These are phyloP conservation scores for Mucor saturninus DNA, from an alignment of 371 early-diverging fungal genomes.

Conservation along the genomic window DNA sequence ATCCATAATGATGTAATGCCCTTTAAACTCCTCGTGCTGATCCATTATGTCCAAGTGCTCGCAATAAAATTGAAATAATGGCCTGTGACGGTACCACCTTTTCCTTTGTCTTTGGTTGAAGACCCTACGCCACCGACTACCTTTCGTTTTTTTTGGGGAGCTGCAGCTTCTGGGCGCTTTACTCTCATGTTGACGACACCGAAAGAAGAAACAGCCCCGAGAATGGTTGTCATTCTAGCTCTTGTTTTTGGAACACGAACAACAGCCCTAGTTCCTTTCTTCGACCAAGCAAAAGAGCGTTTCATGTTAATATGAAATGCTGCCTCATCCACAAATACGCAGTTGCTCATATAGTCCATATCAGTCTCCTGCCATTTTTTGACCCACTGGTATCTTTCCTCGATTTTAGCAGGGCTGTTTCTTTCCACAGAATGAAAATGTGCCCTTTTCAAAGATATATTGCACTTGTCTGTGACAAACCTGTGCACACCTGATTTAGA, in stretches of 20 bases:
- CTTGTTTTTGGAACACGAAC: constrained; percentile 15
- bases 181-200: constrained; percentile 14
- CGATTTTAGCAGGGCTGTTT: constrained; percentile 27
- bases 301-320: constrained; percentile 26
- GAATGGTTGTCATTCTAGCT: constrained; percentile 17
- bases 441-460: constrained; percentile 26
- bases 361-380: constrained; percentile 18
- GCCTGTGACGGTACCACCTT: constrained; percentile 13
- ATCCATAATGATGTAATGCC: constrained; percentile 7
- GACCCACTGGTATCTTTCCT: constrained; percentile 27
- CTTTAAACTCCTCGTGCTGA: constrained; percentile 19
- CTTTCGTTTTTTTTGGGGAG: constrained; percentile 22
- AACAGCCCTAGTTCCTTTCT: constrained; percentile 8
- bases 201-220: constrained; percentile 13
- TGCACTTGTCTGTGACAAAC: constrained; percentile 32
- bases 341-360: constrained; percentile 28
- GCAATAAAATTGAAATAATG: constrained; percentile 16
- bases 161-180: constrained; percentile 9
- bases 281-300: constrained; percentile 14
- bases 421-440: constrained; percentile 27
- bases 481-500: constrained; percentile 21
- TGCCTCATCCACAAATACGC: constrained; percentile 23
- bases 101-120: constrained; percentile 1
- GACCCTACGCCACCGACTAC: not conserved
- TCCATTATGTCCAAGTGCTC: constrained; percentile 4